Base-by-base conservation (phyloP, 2,329 filamentous ascomycete species). In the Aspergillus sergii region DNA sequence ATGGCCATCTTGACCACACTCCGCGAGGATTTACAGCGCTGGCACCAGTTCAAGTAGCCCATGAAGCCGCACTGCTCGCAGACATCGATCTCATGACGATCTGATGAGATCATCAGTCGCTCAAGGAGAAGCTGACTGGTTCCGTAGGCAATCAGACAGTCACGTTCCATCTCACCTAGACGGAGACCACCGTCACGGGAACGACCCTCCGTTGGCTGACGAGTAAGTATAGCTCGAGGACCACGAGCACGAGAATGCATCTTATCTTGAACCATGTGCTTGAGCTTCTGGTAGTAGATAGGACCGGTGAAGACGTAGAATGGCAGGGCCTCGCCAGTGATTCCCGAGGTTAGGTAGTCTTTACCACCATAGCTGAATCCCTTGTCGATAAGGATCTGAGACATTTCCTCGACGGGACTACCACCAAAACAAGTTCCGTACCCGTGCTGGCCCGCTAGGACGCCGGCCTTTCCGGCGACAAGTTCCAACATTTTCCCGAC, bases 181-280 rank as follows among this genome's bases (percentile, higher is more conserved):
- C 95, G 90, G 50, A 99, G 84, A 78, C 95, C 95, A 79, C 95
- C 95, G 68, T 96, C 92, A 62, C 94, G 85, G 10, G 94, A 96
- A 71, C 95, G 89, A 84, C 95, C 95, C 82, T 99, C 95, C 0
- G 94, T 99, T 0, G 95, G 95, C 77, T 99, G 95, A 11, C 95
- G 89, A 0, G 95, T 99, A 30, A 99, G 85, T 68, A 97, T 95
- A 30, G 94, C 94, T 14, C 92, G 87, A 0, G 95, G 96, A 0
- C 96, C 96, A 16, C 93, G 90, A 2, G 94, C 89, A 65, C 95
- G 92, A 36, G 92, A 94, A 81, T 99, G 95, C 95, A 99, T 98
- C 82, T 99, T 99, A 78, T 99, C 95, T 78, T 98, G 94, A 4
- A 99, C 95, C 95, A 99, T 99, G 85, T 99, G 95, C 86, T 99